Base-by-base conservation (phyloP, 129 eudicot species). In the Artemisia argyi region DNA sequence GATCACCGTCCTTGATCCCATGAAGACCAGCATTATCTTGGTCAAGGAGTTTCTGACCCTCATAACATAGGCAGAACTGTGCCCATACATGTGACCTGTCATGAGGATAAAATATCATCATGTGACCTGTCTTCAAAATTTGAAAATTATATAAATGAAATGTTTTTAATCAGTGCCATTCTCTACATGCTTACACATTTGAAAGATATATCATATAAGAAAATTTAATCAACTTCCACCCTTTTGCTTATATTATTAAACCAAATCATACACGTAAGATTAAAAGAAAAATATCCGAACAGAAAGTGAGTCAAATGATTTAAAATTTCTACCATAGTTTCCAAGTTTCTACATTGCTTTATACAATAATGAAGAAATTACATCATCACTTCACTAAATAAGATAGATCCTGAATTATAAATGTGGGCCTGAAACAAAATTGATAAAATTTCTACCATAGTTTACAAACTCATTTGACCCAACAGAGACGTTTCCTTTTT, bases 1-100 rank as follows among this genome's bases (percentile, higher is more conserved):
- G 73, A 74, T 90, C 95, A 19, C 97, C 95, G 42, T 90, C 97
- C 69, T 77, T 81, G 68, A 90, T 79, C 61, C 89, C 80, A 61
- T 81, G 78, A 68, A 72, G 49, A 72, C 58, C 76, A 14, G 68
- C 68, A 52, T 13, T 11, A 74, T 87, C 85, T 56, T 49, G 72
- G 77, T 90, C 88, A 56, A 18, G 74, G 65, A 90, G 85, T 85
- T 83, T 90, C 73, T 73, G 77, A 81, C 94, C 87, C 48, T 80
- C 72, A 24, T 81, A 88, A 73, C 83, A 76, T 46, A 90, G 79
- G 80, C 97, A 90, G 80, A 90, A 90, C 60, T 87, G 90, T 5
- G 85, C 88, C 97, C 97, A 90, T 11, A 90, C 91, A 77, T 87
- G 91, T 47, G 86, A 68, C 97, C 97, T 90, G 76, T 67, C 20